phyloP scores from a whole-genome alignment of 768 basidiomycete species.

The Harrya chromipes region DNA sequence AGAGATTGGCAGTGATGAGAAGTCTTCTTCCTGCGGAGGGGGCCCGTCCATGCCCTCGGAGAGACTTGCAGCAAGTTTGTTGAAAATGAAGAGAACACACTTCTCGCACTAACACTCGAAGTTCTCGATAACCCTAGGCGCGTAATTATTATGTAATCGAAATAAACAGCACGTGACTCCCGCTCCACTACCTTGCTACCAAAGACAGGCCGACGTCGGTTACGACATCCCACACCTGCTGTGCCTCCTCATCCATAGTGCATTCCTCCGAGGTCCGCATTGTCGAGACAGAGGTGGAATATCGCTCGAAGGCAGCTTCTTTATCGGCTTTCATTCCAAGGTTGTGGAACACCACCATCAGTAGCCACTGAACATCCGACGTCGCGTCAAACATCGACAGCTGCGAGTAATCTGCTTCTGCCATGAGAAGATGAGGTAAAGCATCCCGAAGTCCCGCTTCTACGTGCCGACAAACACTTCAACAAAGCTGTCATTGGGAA shows the following conservation, averaged over 20 bases:
- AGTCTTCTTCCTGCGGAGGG: slow-evolving; percentile 93
- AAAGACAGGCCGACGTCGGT: slow-evolving; percentile 56
- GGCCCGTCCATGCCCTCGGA: slow-evolving; percentile 74
- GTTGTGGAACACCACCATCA: slow-evolving; percentile 72
- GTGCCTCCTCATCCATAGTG: slow-evolving; percentile 50
- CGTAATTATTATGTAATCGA: slow-evolving; percentile 26
- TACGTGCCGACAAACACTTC: slow-evolving; percentile 15
- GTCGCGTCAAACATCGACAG: slow-evolving; percentile 58
- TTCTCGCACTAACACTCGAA: neutral
- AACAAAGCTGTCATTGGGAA: neutral
- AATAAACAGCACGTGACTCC: slow-evolving; percentile 21
- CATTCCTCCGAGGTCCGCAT: slow-evolving; percentile 41
- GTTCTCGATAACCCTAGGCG: slow-evolving; percentile 8
- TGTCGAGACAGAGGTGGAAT: slow-evolving; percentile 43
- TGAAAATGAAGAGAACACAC: slow-evolving; percentile 11
- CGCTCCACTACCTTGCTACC: slow-evolving; percentile 33
- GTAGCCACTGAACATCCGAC: slow-evolving; percentile 68
- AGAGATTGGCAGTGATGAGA: slow-evolving; percentile 68
- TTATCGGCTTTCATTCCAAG: slow-evolving; percentile 53
- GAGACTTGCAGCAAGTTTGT: slow-evolving; percentile 5
- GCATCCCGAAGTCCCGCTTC: slow-evolving; percentile 50
- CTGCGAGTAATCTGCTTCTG: slow-evolving; percentile 61
- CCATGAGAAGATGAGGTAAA: slow-evolving; percentile 54
- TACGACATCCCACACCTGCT: slow-evolving; percentile 56
- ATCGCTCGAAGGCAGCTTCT: slow-evolving; percentile 50